phyloP scores from a whole-genome alignment of 140 eudicot genomes.

The Stevia rebaudiana region DNA sequence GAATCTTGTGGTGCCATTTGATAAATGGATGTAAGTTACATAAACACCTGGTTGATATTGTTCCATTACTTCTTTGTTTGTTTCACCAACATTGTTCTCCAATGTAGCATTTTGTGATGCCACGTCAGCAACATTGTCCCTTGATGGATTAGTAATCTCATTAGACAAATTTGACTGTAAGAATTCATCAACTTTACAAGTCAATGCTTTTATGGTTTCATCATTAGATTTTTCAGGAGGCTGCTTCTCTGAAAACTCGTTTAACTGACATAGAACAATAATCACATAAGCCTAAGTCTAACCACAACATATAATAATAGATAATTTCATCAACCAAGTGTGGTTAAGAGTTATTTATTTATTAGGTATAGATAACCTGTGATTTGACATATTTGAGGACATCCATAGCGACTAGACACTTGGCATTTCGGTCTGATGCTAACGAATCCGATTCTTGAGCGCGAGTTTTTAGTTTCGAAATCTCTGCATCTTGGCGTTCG shows the following conservation, averaged over 20 bases:
- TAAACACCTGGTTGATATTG: conserved; percentile 86
- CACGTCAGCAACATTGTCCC: background rate
- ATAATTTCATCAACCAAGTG: background rate
- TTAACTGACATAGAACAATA: conserved; percentile 33
- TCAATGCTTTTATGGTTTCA: conserved; percentile 34
- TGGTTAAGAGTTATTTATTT: background rate
- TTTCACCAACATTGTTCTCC: conserved; percentile 24
- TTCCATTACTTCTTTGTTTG: conserved; percentile 53
- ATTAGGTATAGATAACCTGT: conserved; percentile 38
- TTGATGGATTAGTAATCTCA: conserved; percentile 11
- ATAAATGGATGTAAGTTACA: conserved; percentile 41
- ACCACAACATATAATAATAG: no score
- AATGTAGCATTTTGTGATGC: conserved; percentile 10
- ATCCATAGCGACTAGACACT: conserved; percentile 34
- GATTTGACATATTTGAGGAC: conserved; percentile 36
- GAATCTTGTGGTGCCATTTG: conserved; percentile 56
- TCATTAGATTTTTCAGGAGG: conserved; percentile 40
- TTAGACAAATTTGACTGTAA: conserved; percentile 14
- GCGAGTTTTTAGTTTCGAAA: conserved; percentile 30
- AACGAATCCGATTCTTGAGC: conserved; percentile 39
- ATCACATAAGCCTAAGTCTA: background rate
- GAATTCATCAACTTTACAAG: conserved; percentile 36
- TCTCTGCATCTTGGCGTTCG: conserved; percentile 53
- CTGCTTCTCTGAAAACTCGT: conserved; percentile 41
- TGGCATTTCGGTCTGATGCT: conserved; percentile 46